Conservation (phyloP, 129 eudicot species). For the Glebionis coronaria region DNA sequence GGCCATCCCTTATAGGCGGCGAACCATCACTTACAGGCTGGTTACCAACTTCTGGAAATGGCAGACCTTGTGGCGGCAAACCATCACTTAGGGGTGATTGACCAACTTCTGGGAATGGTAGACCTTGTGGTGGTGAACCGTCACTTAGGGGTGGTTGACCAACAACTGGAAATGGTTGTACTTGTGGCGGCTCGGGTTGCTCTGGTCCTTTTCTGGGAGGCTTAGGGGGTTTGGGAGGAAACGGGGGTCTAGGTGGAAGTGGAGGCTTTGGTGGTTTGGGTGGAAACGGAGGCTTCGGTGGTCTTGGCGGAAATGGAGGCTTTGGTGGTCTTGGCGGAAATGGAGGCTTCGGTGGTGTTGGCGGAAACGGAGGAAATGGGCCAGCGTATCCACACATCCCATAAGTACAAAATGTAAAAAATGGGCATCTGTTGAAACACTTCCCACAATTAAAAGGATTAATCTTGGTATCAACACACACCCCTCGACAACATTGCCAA, state of each 20-base stretch:
- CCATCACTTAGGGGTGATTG: constrained; percentile 11
- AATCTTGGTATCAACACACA: constrained; percentile 43
- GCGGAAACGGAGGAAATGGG: constrained; percentile 49
- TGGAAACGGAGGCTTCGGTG: constrained; percentile 9
- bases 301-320: constrained; percentile 12
- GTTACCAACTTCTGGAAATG: neutral
- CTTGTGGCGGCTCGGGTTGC: constrained; percentile 3
- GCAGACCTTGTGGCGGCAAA: neutral
- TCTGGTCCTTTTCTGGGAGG: constrained; percentile 19
- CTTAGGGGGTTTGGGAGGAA: constrained; percentile 16
- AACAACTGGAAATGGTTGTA: constrained; percentile 14
- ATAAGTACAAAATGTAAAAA: constrained; percentile 43
- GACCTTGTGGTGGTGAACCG: neutral
- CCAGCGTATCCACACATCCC: constrained; percentile 86
- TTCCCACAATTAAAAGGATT: constrained; percentile 70
- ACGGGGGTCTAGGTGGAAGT: constrained; percentile 5
- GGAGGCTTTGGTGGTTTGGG: constrained; percentile 23
- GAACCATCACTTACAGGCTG: neutral
- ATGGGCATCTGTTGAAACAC: constrained; percentile 52
- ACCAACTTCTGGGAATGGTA: neutral
- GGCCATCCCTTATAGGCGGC: neutral
- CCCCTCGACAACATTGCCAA: constrained; percentile 69
- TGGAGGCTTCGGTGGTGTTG: constrained; percentile 27
- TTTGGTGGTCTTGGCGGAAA: constrained; percentile 33
- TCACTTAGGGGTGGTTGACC: constrained; percentile 24